These are phyloP conservation scores for Hanseniaspora gamundiae DNA, from an alignment of 1,139 yeast species.

Conservation along the genomic window DNA sequence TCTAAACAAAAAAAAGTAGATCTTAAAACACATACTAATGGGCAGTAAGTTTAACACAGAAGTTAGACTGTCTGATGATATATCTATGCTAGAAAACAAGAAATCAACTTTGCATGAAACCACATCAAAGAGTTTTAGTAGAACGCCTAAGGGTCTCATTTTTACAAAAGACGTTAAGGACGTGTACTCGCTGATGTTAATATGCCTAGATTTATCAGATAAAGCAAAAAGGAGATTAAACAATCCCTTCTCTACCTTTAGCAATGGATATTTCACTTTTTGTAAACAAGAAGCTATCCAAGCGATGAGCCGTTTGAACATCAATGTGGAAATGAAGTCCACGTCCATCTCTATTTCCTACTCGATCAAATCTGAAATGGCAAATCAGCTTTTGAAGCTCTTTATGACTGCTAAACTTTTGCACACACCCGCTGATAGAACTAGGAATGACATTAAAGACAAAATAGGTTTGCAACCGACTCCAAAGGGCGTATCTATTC, in stretches of 20 bases:
- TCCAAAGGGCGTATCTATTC: conserved; percentile 74
- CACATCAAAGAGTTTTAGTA: conserved; percentile 31
- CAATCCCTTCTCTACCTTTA: conserved; percentile 15
- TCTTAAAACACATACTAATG: no score
- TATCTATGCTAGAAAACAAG: not conserved
- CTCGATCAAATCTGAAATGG: conserved; percentile 41
- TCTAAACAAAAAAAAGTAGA: no score
- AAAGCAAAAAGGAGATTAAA: conserved; percentile 11
- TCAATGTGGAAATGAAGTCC: conserved; percentile 36
- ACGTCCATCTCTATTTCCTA: conserved; percentile 52
- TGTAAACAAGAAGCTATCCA: conserved; percentile 38
- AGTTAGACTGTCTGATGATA: no score
- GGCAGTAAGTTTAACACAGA: no score
- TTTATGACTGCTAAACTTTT: conserved; percentile 59
- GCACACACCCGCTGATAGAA: conserved; percentile 69
- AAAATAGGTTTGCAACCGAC: conserved; percentile 61
- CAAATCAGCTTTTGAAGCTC: conserved; percentile 35
- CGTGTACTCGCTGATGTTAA: conserved; percentile 40
- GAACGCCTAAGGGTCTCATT: conserved; percentile 40
- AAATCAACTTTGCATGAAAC: conserved; percentile 31
- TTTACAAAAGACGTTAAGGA: conserved; percentile 46
- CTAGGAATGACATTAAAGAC: conserved; percentile 36
- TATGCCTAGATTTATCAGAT: conserved; percentile 35
- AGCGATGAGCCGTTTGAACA: conserved; percentile 37
- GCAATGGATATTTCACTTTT: conserved; percentile 36